Percentiles rank a stretch among this genome's conserved stretches.
Conservation (phyloP, 2,329 filamentous ascomycete genomes). For the Colletotrichum sp. region DNA sequence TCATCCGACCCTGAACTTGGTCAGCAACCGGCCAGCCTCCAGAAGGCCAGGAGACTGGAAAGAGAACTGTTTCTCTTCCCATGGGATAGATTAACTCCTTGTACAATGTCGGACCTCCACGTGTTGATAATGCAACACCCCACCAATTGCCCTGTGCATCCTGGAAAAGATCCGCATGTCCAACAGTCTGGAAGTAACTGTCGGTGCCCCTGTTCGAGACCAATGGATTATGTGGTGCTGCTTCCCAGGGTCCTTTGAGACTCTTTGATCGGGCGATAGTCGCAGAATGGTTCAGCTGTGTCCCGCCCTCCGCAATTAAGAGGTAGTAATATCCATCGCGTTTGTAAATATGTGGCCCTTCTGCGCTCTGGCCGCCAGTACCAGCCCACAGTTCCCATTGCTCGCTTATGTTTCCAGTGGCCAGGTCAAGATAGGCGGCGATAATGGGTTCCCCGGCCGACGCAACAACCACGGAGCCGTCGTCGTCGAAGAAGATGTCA, state of each 20-base stretch:
- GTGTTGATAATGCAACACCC: constrained; percentile 50
- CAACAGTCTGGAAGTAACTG: constrained; percentile 46
- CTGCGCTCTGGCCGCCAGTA: constrained; percentile 43
- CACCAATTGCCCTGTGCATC: constrained; percentile 55
- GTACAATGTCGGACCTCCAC: constrained; percentile 43
- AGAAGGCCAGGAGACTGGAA: constrained; percentile 34
- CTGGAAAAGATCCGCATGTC: constrained; percentile 51
- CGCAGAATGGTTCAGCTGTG: constrained; percentile 42
- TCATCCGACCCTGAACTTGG: neutral
- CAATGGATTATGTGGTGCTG: constrained; percentile 46
- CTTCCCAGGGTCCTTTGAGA: constrained; percentile 48
- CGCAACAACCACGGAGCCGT: constrained; percentile 43
- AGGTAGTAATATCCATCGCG: constrained; percentile 58
- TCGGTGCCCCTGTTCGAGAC: constrained; percentile 43
- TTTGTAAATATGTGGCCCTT: constrained; percentile 59
- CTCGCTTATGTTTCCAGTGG: constrained; percentile 34
- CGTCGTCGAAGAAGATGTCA: constrained; percentile 54
- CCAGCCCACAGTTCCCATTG: constrained; percentile 49
- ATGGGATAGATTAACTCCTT: constrained; percentile 46
- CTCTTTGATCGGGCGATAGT: constrained; percentile 46
- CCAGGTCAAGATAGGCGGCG: constrained; percentile 35
- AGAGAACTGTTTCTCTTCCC: constrained; percentile 58
- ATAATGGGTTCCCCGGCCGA: constrained; percentile 26
- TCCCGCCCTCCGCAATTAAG: constrained; percentile 58
- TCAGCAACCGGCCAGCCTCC: neutral